Percentiles rank a stretch among this genome's conserved stretches.
These are phyloP conservation scores for Alternaria sp. DNA, from an alignment of 2,329 filamentous ascomycete genomes.

Conservation along the genomic window DNA sequence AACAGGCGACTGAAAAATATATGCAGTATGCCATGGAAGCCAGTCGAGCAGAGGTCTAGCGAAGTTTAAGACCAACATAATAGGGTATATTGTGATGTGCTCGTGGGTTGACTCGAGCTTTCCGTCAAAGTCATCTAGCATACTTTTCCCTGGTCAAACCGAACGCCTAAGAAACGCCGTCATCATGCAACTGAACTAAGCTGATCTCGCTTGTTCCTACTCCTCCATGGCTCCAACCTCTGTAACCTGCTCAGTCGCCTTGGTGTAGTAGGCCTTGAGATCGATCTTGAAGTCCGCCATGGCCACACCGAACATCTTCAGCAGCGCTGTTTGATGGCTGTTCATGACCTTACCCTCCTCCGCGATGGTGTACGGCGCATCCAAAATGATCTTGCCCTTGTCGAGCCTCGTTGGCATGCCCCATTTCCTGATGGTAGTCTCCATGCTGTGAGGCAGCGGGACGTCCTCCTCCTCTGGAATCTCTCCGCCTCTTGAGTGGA, in stretches of 20 bases:
- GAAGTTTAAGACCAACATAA: slow-evolving; percentile 13
- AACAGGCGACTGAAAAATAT: neutral
- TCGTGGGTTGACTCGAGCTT: slow-evolving; percentile 14
- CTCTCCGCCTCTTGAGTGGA: slow-evolving; percentile 81
- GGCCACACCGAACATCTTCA: slow-evolving; percentile 92
- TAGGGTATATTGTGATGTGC: slow-evolving; percentile 37
- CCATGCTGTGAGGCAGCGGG: slow-evolving; percentile 83
- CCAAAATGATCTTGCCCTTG: slow-evolving; percentile 84
- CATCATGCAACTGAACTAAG: slow-evolving; percentile 24
- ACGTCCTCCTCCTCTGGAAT: slow-evolving; percentile 82
- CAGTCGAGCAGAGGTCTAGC: neutral
- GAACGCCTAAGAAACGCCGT: slow-evolving; percentile 35
- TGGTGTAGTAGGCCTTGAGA: slow-evolving; percentile 68
- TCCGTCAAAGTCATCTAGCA: slow-evolving; percentile 16
- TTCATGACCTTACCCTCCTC: slow-evolving; percentile 84
- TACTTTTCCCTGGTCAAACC: slow-evolving; percentile 23
- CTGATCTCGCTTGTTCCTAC: slow-evolving; percentile 24
- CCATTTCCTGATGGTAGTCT: slow-evolving; percentile 87
- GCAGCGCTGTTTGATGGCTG: slow-evolving; percentile 86
- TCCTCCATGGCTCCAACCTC: slow-evolving; percentile 60
- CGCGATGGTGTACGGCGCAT: slow-evolving; percentile 77
- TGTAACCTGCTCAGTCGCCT: slow-evolving; percentile 50
- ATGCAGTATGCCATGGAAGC: neutral
- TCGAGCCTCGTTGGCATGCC: slow-evolving; percentile 88
- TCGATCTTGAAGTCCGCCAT: slow-evolving; percentile 89